A percentile compares a stretch with the other conserved stretches of the same genome.
These are phyloP conservation scores for Russula sp. DNA, from an alignment of 768 basidiomycete species.

Conservation along the genomic window DNA sequence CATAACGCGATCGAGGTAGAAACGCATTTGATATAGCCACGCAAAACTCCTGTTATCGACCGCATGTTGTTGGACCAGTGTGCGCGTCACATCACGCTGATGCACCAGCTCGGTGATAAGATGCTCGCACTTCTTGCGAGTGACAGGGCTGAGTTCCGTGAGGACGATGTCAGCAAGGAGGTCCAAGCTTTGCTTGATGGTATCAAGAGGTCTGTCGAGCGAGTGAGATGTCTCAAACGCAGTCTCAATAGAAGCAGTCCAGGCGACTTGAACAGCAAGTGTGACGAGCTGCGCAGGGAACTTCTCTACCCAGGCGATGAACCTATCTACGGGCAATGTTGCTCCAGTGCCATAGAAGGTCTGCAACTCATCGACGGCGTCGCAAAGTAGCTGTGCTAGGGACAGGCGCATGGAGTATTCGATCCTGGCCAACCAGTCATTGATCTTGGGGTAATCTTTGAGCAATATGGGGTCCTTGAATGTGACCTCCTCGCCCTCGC, in stretches of 20 bases:
- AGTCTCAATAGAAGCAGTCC: slow-evolving; percentile 80
- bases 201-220: slow-evolving; percentile 63
- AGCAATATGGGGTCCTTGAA: slow-evolving; percentile 80
- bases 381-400: slow-evolving; percentile 71
- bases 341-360: slow-evolving; percentile 66
- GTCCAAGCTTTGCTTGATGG: slow-evolving; percentile 77
- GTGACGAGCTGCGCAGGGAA: slow-evolving; percentile 96
- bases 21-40: slow-evolving; percentile 99
- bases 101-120: slow-evolving; percentile 98
- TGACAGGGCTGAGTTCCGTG: slow-evolving; percentile 78
- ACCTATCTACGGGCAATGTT: slow-evolving; percentile 51
- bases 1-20: slow-evolving; percentile 71
- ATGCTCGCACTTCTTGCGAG: slow-evolving; percentile 97
- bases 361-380: slow-evolving; percentile 74
- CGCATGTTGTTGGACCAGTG: slow-evolving; percentile 60
- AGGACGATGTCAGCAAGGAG: slow-evolving; percentile 96
- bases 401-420: slow-evolving; percentile 92
- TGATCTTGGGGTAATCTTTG: slow-evolving; percentile 95
- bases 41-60: slow-evolving; percentile 66
- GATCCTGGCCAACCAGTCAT: slow-evolving; percentile 92
- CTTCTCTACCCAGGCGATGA: slow-evolving; percentile 88
- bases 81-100: slow-evolving; percentile 89
- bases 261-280: slow-evolving; percentile 89
- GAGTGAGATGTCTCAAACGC: slow-evolving; percentile 49
- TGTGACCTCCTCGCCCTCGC: slow-evolving; percentile 89